Evolutionary conservation across 2,329 filamentous ascomycete genomes (phyloP), one percentile per base, ranked within the genome.

Genomic region (Parascedosporium putredinis): DNA sequence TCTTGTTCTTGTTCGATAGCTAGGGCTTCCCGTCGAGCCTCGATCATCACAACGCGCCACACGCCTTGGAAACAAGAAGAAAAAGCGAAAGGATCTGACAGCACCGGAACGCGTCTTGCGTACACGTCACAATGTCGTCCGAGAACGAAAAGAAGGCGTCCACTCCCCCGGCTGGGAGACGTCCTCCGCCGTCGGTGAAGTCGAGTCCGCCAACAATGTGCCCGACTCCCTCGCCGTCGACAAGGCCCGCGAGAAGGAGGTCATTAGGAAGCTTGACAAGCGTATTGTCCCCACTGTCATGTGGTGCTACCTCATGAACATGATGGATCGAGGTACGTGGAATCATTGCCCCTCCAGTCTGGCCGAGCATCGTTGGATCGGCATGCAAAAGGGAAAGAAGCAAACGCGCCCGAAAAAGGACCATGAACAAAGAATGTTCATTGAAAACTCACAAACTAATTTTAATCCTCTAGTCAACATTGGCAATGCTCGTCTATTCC

Each of bases 401-500:
- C n/a, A n/a, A n/a, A n/a, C n/a, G n/a, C n/a, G n/a, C n/a, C n/a
- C n/a, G n/a, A n/a, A n/a, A n/a, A n/a, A n/a, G n/a, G n/a, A n/a
- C n/a, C n/a, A n/a, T n/a, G n/a, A n/a, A n/a, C n/a, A n/a, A n/a
- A n/a, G n/a, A n/a, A n/a, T n/a, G n/a, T n/a, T n/a, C n/a, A n/a
- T n/a, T n/a, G n/a, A n/a, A n/a, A n/a, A n/a, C n/a, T n/a, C n/a
- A n/a, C n/a, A n/a, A n/a, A n/a, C n/a, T n/a, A n/a, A n/a, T 8
- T 18, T 3, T 7, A n/a, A 18, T 10, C 52, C n/a, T n/a, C n/a
- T n/a, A 81, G 81, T 86, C 49, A 88, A 88, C 59, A 88, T 88
- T 51, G 79, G 80, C 34, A 84, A 84, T 64, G 80, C 80, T 16
- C 68, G 74, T 7, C 67, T 84, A 1, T 81, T 80, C 55, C 74